Percentiles rank a stretch among this genome's conserved stretches.
Conservation (phyloP, 805 yeast species). For the Suhomyces prunicola region DNA sequence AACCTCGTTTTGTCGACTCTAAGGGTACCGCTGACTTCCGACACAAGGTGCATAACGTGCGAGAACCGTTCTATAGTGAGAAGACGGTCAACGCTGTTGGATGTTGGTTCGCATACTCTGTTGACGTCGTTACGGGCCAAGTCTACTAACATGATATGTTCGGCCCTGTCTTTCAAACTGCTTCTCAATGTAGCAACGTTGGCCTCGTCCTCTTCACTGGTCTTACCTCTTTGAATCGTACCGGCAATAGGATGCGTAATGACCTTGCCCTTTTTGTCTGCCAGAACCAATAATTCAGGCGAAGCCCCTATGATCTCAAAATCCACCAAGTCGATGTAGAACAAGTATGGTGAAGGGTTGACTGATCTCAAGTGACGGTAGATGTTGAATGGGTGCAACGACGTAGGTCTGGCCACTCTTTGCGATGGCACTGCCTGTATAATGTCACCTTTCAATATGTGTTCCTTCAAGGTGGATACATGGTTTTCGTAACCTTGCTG, state of each 20-base stretch:
- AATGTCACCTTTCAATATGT: constrained; percentile 87
- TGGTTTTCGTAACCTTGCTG: constrained; percentile 88
- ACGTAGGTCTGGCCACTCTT: constrained; percentile 92
- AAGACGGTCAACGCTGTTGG: constrained; percentile 84
- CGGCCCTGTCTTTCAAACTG: constrained; percentile 91
- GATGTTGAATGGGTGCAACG: constrained; percentile 93
- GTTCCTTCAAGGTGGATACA: constrained; percentile 70
- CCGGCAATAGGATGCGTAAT: constrained; percentile 99
- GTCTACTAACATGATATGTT: constrained; percentile 98
- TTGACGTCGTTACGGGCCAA: constrained; percentile 95
- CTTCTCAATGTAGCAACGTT: constrained; percentile 71
- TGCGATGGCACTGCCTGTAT: constrained; percentile 99
- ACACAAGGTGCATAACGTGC: constrained; percentile 95
- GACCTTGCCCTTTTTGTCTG: constrained; percentile 67
- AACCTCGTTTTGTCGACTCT: constrained; percentile 83
- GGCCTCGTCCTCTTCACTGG: constrained; percentile 86
- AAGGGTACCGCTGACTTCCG: constrained; percentile 90
- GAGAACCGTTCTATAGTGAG: constrained; percentile 90
- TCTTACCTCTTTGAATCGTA: constrained; percentile 85
- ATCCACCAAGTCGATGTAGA: constrained; percentile 86
- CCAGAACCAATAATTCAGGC: constrained; percentile 87
- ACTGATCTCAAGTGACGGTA: constrained; percentile 93
- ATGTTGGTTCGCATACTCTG: constrained; percentile 83
- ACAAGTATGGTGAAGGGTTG: constrained; percentile 96
- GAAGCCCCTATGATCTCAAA: constrained; percentile 97